Evolutionary conservation across 371 early-diverging fungal genomes (phyloP), one percentile per base, ranked within the genome.

Genomic region (Dentiscutata heterogama): DNA sequence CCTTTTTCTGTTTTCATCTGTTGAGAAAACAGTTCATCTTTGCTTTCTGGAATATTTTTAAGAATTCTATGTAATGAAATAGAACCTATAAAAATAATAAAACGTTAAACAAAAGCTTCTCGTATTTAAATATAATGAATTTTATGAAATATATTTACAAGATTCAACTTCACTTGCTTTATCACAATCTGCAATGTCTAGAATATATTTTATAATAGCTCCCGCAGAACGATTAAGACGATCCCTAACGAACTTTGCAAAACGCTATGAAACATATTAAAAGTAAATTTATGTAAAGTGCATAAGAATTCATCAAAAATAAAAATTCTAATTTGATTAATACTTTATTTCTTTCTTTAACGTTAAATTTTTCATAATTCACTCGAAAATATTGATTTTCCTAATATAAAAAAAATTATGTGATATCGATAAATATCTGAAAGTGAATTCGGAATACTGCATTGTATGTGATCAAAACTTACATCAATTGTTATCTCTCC

Each of bases 311-410:
- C 51, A 54, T 22, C 20, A 3, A 54, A 39, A 8, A n/a, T 51
- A 25, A 8, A 61, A 20, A 54, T 22, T 29, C 3, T 25, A 27
- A 22, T 3, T 2, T n/a, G 7, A 20, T 29, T 53, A 85, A 42
- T 85, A 92, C 92, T 82, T 88, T 90, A 83, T 95, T 96, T 82
- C 97, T 92, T 80, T 94, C 88, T 27, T 91, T 85, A 80, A 96
- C 91, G 80, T 94, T 94, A 83, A 93, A 94, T 63, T 91, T 90
- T 20, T 95, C 94, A 84, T 88, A 93, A 83, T 96, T 95, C 78
- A 95, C 85, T 56, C 89, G 86, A 85, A 93, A 95, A 80, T 88
- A 94, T 31, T 89, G 86, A 29, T 89, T 88, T 63, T 90, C 87
- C 65, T 93, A 88, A 18, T n/a, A 70, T 22, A n/a, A 0, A 14